Percentiles rank a stretch among this genome's conserved stretches.
These are phyloP conservation scores for Hypomyces rosellus DNA, from an alignment of 2,329 filamentous ascomycete genomes.

Conservation along the genomic window DNA sequence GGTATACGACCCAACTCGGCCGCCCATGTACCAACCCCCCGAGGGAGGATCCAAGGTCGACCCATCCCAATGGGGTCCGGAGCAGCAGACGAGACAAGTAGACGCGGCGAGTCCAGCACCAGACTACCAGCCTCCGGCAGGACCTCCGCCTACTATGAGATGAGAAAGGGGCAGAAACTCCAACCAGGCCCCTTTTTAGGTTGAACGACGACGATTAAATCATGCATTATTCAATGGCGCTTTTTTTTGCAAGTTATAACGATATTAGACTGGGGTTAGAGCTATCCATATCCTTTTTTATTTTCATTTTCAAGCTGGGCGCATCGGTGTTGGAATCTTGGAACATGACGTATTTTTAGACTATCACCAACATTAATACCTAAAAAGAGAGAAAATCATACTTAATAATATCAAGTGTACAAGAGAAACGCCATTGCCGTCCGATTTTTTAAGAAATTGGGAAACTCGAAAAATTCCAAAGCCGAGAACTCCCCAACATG, in stretches of 20 bases:
- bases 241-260: too few relatives aligned
- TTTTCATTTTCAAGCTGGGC: too few relatives aligned
- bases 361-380: too few relatives aligned
- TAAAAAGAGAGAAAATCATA: neutral
- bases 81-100: slow-evolving; percentile 15
- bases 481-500: neutral
- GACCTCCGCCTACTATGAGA: slow-evolving; percentile 37
- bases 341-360: too few relatives aligned
- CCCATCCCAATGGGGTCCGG: slow-evolving; percentile 38
- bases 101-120: slow-evolving; percentile 20
- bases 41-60: slow-evolving; percentile 47
- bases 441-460: too few relatives aligned
- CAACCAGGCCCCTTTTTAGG: neutral
- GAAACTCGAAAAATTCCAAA: neutral
- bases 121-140: slow-evolving; percentile 37
- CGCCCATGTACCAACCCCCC: slow-evolving; percentile 50
- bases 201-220: neutral
- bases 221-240: too few relatives aligned
- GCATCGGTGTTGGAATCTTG: too few relatives aligned
- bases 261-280: too few relatives aligned
- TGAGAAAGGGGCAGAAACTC: neutral
- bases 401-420: neutral
- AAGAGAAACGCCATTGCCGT: neutral
- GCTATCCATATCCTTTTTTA: too few relatives aligned
- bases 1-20: slow-evolving; percentile 52